A percentile compares a stretch with the other conserved stretches of the same genome.
These are phyloP conservation scores for Auriscalpium vulgare DNA, from an alignment of 768 basidiomycete genomes.

Conservation along the genomic window DNA sequence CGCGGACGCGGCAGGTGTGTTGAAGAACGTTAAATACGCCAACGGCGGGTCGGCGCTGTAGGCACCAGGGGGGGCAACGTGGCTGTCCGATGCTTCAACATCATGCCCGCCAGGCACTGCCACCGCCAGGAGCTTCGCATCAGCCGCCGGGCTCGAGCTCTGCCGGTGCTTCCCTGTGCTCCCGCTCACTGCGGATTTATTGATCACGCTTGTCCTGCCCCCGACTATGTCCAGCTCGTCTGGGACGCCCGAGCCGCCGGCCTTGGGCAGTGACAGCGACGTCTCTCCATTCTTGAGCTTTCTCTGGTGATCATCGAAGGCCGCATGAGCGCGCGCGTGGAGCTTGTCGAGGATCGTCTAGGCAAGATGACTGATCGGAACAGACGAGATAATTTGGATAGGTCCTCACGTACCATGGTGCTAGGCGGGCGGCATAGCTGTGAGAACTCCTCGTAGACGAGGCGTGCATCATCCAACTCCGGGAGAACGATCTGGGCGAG, in stretches of 20 bases:
- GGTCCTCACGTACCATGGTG: neutral
- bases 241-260: neutral
- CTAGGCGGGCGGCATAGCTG: conserved; percentile 26
- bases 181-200: neutral
- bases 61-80: too few relatives aligned
- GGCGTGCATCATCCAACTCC: conserved; percentile 29
- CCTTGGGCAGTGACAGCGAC: neutral
- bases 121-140: too few relatives aligned
- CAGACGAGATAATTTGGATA: neutral
- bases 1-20: too few relatives aligned
- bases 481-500: conserved; percentile 32
- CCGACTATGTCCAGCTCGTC: neutral
- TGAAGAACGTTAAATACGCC: too few relatives aligned
- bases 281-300: neutral
- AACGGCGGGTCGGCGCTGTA: too few relatives aligned
- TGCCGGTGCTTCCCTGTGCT: too few relatives aligned
- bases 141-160: too few relatives aligned
- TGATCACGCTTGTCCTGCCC: neutral
- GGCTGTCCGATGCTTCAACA: too few relatives aligned
- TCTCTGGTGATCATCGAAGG: neutral
- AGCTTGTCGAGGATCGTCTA: neutral
- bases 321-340: conserved; percentile 8
- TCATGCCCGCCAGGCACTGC: too few relatives aligned
- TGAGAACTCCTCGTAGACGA: conserved; percentile 38
- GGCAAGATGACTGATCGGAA: neutral